These are phyloP conservation scores for Acrocalymma vagum DNA, from an alignment of 2,329 filamentous ascomycete genomes.

Conservation along the genomic window DNA sequence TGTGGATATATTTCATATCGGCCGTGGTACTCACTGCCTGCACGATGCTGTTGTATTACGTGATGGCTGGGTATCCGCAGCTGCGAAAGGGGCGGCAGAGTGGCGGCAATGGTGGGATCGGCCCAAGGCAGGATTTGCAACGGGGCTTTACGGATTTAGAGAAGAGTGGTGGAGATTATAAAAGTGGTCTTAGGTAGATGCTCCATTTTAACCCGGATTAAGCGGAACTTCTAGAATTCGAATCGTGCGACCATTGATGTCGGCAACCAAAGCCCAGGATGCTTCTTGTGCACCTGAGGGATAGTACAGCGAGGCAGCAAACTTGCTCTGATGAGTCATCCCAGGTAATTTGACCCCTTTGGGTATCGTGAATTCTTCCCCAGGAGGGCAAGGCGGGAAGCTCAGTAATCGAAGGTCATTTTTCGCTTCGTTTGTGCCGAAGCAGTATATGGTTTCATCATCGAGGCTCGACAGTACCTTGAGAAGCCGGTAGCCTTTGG, in stretches of 20 bases:
- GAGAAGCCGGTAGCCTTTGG: constrained; percentile 7
- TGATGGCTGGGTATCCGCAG: constrained; percentile 7
- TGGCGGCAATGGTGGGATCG: not conserved
- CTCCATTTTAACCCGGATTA: not conserved
- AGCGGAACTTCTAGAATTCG: constrained; percentile 1
- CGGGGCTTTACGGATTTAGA: constrained; percentile 8
- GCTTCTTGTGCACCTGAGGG: not conserved
- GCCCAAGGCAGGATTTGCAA: not conserved
- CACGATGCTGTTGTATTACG: constrained; percentile 4
- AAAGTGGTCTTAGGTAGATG: not conserved
- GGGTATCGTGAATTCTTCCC: constrained; percentile 3
- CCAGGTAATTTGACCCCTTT: not conserved
- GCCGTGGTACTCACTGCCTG: constrained; percentile 14
- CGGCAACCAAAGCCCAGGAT: constrained; percentile 1
- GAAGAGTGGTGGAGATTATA: not conserved
- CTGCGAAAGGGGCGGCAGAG: not conserved
- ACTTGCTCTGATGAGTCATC: constrained; percentile 8
- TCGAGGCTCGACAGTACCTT: constrained; percentile 1
- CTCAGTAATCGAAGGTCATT: constrained; percentile 7
- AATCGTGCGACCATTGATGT: not conserved
- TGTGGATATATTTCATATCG: constrained; percentile 25
- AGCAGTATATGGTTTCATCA: constrained; percentile 1
- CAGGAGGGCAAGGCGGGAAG: not conserved
- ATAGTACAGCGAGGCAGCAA: not conserved
- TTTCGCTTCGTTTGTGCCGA: constrained; percentile 6